Evolutionary conservation across 768 basidiomycete species (phyloP).

Genomic region (Russula sp.): DNA sequence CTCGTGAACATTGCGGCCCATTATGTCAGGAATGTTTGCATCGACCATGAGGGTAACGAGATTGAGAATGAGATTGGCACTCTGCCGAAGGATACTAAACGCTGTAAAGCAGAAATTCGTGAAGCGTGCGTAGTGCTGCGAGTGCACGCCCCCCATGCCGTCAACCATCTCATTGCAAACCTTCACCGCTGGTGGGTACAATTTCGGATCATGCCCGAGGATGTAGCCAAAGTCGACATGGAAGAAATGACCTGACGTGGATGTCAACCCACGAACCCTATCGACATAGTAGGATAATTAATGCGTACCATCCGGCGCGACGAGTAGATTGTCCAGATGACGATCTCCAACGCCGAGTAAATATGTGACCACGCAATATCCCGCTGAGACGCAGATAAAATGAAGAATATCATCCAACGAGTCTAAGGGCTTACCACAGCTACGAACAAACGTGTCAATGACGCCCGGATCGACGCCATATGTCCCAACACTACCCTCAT

Average conservation of each 20-base stretch:
- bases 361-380: slow-evolving; percentile 97
- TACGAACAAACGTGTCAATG: slow-evolving; percentile 92
- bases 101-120: slow-evolving; percentile 97
- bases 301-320: slow-evolving; percentile 78
- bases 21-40: slow-evolving; percentile 96
- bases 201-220: slow-evolving; percentile 94
- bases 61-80: slow-evolving; percentile 94
- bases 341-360: slow-evolving; percentile 95
- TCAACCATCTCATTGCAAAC: slow-evolving; percentile 99
- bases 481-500: slow-evolving; percentile 92
- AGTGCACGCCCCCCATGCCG: slow-evolving; percentile 96
- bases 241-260: slow-evolving; percentile 77
- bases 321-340: slow-evolving; percentile 89
- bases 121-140: slow-evolving; percentile 94
- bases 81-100: slow-evolving; percentile 92
- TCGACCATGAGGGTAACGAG: slow-evolving; percentile 96
- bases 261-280: background rate
- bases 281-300: background rate
- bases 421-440: slow-evolving; percentile 71
- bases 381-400: slow-evolving; percentile 50
- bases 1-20: slow-evolving; percentile 78
- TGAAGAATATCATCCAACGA: background rate
- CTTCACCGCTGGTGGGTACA: slow-evolving; percentile 96
- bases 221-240: slow-evolving; percentile 99
- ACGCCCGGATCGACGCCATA: slow-evolving; percentile 93